Base-by-base conservation (phyloP, 2,329 filamentous ascomycete genomes). In the Fusarium drepaniforme region DNA sequence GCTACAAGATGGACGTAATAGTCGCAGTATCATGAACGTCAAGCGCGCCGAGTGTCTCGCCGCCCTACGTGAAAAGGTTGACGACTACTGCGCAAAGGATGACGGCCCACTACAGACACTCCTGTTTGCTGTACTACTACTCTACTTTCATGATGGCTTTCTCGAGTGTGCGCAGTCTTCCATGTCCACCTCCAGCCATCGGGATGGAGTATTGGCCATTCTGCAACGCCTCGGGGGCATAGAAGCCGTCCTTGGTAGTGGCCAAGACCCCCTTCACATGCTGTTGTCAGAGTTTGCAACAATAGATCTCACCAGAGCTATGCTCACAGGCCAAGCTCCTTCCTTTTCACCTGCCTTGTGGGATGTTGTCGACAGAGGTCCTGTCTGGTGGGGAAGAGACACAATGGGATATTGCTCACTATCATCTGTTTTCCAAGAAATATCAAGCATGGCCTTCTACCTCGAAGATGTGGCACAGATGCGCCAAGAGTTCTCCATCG, bases 271-370 rank as follows among this genome's bases (percentile, higher is more conserved):
- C 1, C 70, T 82, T 5, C 80, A 84, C 13, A 78, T 86, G 73
- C 83, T 86, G 56, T 66, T 86, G 8, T 85, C 85, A 0, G 84
- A 85, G 58, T 86, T 86, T 56, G 81, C 82, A 3, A 85, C 85
- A 0, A 83, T 84, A 64, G 85, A 86, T 66, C 78, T 86, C 12
- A 86, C 84, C 1, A 82, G 84, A 12, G 80, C 84, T 1, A 72
- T 86, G 65, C 77, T 86, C 1, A 84, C 82, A 21, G 84, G 83
- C 0, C 79, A 79, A 21, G 69, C 79, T 6, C 84, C 84, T 1
- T 83, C 81, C 11, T 85, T 85, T 9, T 77, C 82, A 2, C 80
- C 82, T 1, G 72, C 76, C 0, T 80, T 82, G 3, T 86, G 85
- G 85, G 76, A 81, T 35, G 78, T 80, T 4, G 83, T 86, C 42